These are phyloP conservation scores for Debaryomyces coudertii DNA, from an alignment of 1,139 yeast genomes.

Conservation along the genomic window DNA sequence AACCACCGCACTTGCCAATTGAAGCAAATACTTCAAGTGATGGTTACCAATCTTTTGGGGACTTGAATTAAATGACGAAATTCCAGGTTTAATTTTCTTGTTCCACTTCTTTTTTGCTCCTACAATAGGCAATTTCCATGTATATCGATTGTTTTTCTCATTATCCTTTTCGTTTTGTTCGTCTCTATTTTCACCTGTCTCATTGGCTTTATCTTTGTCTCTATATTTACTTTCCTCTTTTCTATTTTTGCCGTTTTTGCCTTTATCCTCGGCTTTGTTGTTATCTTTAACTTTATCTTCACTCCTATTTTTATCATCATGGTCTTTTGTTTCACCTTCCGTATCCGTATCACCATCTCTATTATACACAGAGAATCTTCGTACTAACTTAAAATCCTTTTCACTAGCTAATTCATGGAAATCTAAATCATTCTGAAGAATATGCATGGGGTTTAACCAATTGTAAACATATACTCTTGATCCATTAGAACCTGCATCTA, in stretches of 20 bases:
- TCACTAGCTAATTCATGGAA: slow-evolving; percentile 11
- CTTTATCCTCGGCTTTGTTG: slow-evolving; percentile 10
- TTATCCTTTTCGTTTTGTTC: slow-evolving; percentile 6
- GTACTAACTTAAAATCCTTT: slow-evolving; percentile 20
- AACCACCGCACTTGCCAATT: slow-evolving; percentile 58
- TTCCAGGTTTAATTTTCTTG: slow-evolving; percentile 67
- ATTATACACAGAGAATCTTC: slow-evolving; percentile 17
- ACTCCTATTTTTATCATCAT: slow-evolving; percentile 16
- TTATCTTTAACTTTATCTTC: slow-evolving; percentile 16
- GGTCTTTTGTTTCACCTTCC: slow-evolving; percentile 11
- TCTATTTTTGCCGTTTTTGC: slow-evolving; percentile 1
- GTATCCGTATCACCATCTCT: slow-evolving; percentile 15
- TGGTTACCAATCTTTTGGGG: slow-evolving; percentile 60
- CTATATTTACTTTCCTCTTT: neutral
- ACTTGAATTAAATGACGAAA: slow-evolving; percentile 54
- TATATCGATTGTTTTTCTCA: neutral
- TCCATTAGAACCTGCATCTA: slow-evolving; percentile 86
- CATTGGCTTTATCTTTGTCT: slow-evolving; percentile 4
- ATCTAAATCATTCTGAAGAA: slow-evolving; percentile 32
- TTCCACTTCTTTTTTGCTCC: slow-evolving; percentile 55
- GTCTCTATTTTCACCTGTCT: slow-evolving; percentile 3
- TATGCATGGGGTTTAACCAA: slow-evolving; percentile 56
- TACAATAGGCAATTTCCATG: slow-evolving; percentile 43
- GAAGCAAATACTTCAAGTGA: slow-evolving; percentile 59
- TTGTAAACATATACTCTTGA: slow-evolving; percentile 74